Evolutionary conservation across 257 asterid species (phyloP).

Genomic region (Ophiorrhiza pumila): DNA sequence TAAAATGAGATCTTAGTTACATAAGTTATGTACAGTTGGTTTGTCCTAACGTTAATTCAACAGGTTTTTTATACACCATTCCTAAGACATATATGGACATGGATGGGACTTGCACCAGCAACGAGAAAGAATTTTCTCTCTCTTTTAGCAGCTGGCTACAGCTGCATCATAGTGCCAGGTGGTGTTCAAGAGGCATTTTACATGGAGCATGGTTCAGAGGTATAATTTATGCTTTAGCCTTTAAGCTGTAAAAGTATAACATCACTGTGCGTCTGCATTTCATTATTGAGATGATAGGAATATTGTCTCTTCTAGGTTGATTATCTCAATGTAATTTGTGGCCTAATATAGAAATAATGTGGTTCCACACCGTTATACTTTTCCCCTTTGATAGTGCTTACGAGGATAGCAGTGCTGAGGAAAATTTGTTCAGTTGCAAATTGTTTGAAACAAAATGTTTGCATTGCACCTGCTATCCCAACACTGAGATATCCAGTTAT

Average conservation of each 20-base stretch:
- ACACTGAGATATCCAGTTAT: constrained; percentile 1
- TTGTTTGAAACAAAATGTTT: background rate
- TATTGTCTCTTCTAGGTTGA: background rate
- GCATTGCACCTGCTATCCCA: background rate
- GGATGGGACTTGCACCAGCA: constrained; percentile 89
- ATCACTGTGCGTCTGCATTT: background rate
- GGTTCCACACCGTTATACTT: background rate
- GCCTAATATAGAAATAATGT: background rate
- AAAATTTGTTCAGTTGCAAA: background rate
- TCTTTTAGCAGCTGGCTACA: constrained; percentile 73
- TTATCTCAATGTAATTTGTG: background rate
- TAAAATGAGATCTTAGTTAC: background rate
- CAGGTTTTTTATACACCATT: constrained; percentile 93
- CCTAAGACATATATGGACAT: constrained; percentile 94
- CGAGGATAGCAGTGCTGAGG: background rate
- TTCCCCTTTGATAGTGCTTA: background rate
- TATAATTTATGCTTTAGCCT: constrained; percentile 22
- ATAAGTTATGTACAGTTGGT: background rate
- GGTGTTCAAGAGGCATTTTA: constrained; percentile 79
- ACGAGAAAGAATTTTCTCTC: constrained; percentile 59
- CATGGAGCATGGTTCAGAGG: constrained; percentile 94
- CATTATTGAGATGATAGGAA: background rate
- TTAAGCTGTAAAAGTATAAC: constrained; percentile 14
- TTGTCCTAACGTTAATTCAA: constrained; percentile 6
- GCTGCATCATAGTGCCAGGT: constrained; percentile 93